A percentile compares a stretch with the other conserved stretches of the same genome.
Conservation (phyloP, 2,329 filamentous ascomycete species). For the Pseudogymnoascus sp. region DNA sequence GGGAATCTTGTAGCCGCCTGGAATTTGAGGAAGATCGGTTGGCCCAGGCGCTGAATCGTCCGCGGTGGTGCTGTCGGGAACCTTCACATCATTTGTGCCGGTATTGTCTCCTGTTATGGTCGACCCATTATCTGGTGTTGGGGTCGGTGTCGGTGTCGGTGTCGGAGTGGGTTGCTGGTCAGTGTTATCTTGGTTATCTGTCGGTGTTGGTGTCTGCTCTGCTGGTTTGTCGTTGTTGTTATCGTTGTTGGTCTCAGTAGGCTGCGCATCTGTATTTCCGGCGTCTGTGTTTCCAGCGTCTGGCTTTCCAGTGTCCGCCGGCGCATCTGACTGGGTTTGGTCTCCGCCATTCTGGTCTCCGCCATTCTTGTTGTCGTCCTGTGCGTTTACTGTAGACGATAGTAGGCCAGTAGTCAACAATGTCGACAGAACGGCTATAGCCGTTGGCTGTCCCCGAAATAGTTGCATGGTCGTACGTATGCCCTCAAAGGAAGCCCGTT, state of each 20-base stretch:
- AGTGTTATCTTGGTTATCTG: constrained; percentile 11
- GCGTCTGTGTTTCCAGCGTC: background rate
- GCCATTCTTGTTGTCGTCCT: background rate
- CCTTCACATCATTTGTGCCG: constrained; percentile 2
- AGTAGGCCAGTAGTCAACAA: background rate
- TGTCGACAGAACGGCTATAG: background rate
- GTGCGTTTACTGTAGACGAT: background rate
- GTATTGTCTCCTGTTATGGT: constrained; percentile 17
- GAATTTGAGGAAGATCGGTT: constrained; percentile 42
- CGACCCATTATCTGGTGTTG: background rate
- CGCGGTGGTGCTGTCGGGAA: constrained; percentile 16
- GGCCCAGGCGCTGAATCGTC: constrained; percentile 10
- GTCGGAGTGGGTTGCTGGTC: background rate
- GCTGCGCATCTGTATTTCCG: constrained; percentile 18
- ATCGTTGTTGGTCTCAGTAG: constrained; percentile 13
- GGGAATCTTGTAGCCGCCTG: constrained; percentile 56
- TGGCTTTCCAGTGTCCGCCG: background rate
- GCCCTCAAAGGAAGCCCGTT: background rate
- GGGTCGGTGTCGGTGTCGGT: background rate
- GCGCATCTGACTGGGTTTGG: background rate
- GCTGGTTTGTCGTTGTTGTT: constrained; percentile 3
- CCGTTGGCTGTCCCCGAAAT: background rate
- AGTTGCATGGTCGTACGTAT: background rate
- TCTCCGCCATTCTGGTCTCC: background rate
- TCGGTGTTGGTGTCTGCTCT: constrained; percentile 19